phyloP scores from a whole-genome alignment of 2,329 filamentous ascomycete genomes.

The Pseudocercospora musae region DNA sequence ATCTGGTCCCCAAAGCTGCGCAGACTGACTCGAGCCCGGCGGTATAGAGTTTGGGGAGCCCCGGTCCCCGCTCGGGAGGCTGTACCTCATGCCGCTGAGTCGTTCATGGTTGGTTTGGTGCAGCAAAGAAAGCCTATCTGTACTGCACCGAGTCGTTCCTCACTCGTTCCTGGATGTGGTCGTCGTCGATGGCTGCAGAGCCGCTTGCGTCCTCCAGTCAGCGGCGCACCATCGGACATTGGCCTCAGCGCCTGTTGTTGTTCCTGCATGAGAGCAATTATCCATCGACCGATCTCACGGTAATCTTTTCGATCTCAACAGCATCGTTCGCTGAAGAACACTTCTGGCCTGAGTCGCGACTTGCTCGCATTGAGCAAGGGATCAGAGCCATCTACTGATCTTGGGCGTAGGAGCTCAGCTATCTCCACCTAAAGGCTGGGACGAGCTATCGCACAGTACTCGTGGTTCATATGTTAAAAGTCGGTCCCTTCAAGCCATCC shows the following conservation, averaged over 20 bases:
- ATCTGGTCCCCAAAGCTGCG: not conserved
- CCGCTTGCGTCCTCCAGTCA: conserved; percentile 13
- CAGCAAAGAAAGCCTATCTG: not conserved
- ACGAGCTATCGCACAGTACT: conserved; percentile 3
- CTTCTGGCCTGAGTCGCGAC: not conserved
- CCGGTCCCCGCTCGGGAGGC: conserved; percentile 18
- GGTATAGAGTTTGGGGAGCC: not conserved
- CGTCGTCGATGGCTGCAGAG: conserved; percentile 3
- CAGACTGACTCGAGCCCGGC: conserved; percentile 5
- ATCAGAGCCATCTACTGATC: not conserved
- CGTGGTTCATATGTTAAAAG: conserved; percentile 11
- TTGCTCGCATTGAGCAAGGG: not conserved
- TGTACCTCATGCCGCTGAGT: not conserved
- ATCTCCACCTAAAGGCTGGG: conserved; percentile 6
- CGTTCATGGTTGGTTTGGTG: conserved; percentile 17
- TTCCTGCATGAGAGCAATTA: not conserved
- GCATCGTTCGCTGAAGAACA: not conserved
- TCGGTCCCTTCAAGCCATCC: conserved; percentile 6
- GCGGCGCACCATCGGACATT: conserved; percentile 12
- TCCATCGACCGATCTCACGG: conserved; percentile 1
- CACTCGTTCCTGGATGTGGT: conserved; percentile 20
- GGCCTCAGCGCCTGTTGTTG: not conserved
- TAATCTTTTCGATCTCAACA: not conserved
- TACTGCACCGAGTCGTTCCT: not conserved
- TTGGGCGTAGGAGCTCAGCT: not conserved